phyloP scores from a whole-genome alignment of 768 basidiomycete genomes.

The Tulasnella sp. region DNA sequence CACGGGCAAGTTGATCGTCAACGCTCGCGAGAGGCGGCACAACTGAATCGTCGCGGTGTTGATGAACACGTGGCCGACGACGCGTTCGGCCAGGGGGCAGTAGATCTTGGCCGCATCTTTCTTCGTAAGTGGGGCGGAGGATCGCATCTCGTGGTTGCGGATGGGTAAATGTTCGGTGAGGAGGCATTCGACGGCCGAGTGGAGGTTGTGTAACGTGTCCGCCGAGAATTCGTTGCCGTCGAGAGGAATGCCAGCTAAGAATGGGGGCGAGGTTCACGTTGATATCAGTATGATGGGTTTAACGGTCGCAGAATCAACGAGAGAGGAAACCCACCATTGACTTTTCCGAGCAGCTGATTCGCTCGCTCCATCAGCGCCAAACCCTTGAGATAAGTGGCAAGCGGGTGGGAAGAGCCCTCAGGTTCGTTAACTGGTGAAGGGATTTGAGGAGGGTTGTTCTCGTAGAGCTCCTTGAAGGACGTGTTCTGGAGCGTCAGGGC shows the following conservation, averaged over 20 bases:
- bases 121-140: neutral
- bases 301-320: neutral
- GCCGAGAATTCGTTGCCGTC: neutral
- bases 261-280: neutral
- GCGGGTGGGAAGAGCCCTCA: neutral
- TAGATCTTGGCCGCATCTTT: slow-evolving; percentile 4
- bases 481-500: slow-evolving; percentile 7
- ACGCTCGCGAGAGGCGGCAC: slow-evolving; percentile 4
- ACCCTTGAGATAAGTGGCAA: slow-evolving; percentile 23
- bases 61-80: slow-evolving; percentile 25
- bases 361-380: slow-evolving; percentile 21
- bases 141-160: neutral
- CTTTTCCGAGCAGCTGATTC: slow-evolving; percentile 18
- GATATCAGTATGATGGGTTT: neutral
- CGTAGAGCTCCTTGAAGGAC: slow-evolving; percentile 22
- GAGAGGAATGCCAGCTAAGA: neutral
- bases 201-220: slow-evolving; percentile 12
- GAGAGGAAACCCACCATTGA: slow-evolving; percentile 14
- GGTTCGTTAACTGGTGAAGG: neutral
- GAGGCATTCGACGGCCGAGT: slow-evolving; percentile 16
- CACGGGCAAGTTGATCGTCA: neutral
- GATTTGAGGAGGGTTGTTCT: slow-evolving; percentile 25
- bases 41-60: slow-evolving; percentile 27
- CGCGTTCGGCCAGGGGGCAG: slow-evolving; percentile 14
- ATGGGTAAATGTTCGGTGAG: slow-evolving; percentile 14